phyloP scores from a whole-genome alignment of 768 basidiomycete species.

The Amanita pallidorosea region DNA sequence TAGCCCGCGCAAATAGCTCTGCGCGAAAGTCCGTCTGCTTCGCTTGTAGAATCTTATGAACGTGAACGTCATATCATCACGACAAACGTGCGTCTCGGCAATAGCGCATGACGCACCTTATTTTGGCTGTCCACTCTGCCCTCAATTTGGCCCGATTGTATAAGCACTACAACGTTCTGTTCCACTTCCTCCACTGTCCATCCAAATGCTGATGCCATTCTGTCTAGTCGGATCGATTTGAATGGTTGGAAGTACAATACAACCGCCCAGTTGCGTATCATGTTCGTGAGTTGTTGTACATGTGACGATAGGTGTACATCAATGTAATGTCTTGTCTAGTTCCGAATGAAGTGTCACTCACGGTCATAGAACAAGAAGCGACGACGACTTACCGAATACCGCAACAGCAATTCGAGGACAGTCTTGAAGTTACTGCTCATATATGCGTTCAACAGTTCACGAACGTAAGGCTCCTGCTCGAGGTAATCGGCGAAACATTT shows the following conservation, averaged over 20 bases:
- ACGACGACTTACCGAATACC: constrained; percentile 46
- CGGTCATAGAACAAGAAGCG: not conserved
- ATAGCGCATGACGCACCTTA: constrained; percentile 39
- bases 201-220: constrained; percentile 84
- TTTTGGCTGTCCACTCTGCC: constrained; percentile 85
- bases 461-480: constrained; percentile 78
- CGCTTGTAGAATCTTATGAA: constrained; percentile 59
- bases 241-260: constrained; percentile 90
- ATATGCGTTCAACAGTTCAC: constrained; percentile 81
- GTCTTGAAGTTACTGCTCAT: constrained; percentile 80
- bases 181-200: constrained; percentile 67
- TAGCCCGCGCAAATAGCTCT: constrained; percentile 64
- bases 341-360: not conserved
- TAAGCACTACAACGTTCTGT: constrained; percentile 62
- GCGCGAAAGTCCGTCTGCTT: constrained; percentile 72
- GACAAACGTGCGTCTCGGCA: not conserved
- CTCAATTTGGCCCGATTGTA: constrained; percentile 67
- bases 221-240: constrained; percentile 68
- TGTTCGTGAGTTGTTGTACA: constrained; percentile 48
- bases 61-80: constrained; percentile 2
- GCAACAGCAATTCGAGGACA: constrained; percentile 63
- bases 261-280: constrained; percentile 70
- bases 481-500: constrained; percentile 64
- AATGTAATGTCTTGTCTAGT: constrained; percentile 65
- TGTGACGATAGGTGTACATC: constrained; percentile 73